phyloP scores from a whole-genome alignment of 352 stramenopile species.

The Phytophthora citricola region DNA sequence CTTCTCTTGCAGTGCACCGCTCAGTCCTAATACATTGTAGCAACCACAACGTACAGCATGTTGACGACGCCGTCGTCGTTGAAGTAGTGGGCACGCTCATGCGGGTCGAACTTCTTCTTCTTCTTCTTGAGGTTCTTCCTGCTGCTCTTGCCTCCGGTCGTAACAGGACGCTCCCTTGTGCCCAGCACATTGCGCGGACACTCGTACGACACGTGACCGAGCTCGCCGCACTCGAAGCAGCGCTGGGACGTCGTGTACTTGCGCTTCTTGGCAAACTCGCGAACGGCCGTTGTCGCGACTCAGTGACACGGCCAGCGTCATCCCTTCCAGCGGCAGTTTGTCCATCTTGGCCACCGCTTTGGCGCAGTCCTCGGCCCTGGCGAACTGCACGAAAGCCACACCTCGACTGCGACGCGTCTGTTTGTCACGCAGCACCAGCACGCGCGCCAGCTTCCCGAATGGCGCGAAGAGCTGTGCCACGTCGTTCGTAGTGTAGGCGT shows the following conservation, averaged over 20 bases:
- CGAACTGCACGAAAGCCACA: conserved; percentile 90
- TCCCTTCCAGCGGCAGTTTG: conserved; percentile 62
- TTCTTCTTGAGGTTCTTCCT: conserved; percentile 68
- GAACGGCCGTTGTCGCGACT: conserved; percentile 84
- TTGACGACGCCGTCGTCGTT: conserved; percentile 68
- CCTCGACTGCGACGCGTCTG: conserved; percentile 74
- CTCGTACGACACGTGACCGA: conserved; percentile 84
- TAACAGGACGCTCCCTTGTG: conserved; percentile 60
- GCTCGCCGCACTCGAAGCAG: conserved; percentile 87
- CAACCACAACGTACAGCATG: conserved; percentile 59
- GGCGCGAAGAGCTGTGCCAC: conserved; percentile 85
- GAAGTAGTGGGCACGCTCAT: conserved; percentile 73
- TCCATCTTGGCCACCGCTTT: conserved; percentile 65
- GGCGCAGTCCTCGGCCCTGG: conserved; percentile 63
- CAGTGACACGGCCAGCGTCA: conserved; percentile 70
- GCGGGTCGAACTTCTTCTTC: conserved; percentile 66
- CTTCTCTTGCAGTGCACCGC: conserved; percentile 1
- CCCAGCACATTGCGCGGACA: conserved; percentile 87
- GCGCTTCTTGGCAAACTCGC: conserved; percentile 78
- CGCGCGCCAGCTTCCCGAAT: conserved; percentile 77
- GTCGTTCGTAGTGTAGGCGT: conserved; percentile 89
- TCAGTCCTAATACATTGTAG: background rate
- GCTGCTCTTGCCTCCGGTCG: conserved; percentile 52
- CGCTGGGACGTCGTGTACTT: conserved; percentile 70
- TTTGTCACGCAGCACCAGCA: conserved; percentile 81